Evolutionary conservation across 129 eudicot species (phyloP), one percentile per base, ranked within the genome.

Genomic region (Ambrosia trifida): DNA sequence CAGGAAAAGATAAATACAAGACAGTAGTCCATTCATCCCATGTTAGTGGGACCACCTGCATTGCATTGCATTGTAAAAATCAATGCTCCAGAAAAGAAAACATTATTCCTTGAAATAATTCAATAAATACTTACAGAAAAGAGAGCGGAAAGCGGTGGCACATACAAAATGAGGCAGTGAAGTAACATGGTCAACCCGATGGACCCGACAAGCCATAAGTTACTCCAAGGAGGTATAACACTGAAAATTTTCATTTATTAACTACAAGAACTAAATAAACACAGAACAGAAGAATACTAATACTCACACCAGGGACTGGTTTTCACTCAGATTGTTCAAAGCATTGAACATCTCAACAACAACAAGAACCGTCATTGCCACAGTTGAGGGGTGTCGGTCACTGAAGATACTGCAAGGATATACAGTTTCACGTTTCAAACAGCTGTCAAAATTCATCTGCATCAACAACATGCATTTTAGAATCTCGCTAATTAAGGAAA

Each of bases 311-410:
- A 95, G 94, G 70, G 99, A 95, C 64, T 95, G 99, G 79, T 95
- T 95, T 85, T 95, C 99, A 78, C 99, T 95, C 66, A 95, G 96
- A 79, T 95, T 95, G 76, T 95, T 95, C 69, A 95, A 76, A 52
- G 97, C 99, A 60, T 95, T 95, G 82, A 95, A 95, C 99, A 95
- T 95, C 88, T 95, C 99, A 50, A 95, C 99, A 53, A 95, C 99
- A 72, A 95, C 97, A 31, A 95, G 93, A 56, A 95, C 99, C 7
- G 97, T 90, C 99, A 95, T 95, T 31, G 99, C 64, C 72, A 95
- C 96, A 30, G 99, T 95, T 78, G 99, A 90, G 7, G 99, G 99
- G 82, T 95, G 99, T 36, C 94, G 89, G 69, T 95, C 99, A 73
- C 77, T 84, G 61, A 90, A 95, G 66, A 95, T 79, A 59, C 84